These are phyloP conservation scores for Hsuehochloa calcarea DNA, from an alignment of 176 grass and related monocot genomes.

Conservation along the genomic window DNA sequence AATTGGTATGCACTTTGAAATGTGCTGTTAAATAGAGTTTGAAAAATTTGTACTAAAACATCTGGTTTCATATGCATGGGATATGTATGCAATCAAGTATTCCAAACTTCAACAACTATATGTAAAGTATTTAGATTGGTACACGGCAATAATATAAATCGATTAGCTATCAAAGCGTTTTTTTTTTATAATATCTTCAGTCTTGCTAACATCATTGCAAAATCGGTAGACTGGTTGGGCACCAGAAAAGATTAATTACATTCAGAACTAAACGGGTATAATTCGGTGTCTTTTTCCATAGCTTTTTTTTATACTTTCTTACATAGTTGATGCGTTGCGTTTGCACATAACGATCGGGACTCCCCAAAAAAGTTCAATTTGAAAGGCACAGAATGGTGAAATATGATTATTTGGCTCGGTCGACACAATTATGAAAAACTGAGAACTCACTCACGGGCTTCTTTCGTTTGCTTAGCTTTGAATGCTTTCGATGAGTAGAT, in stretches of 20 bases:
- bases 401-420: conserved; percentile 14
- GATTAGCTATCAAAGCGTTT: background rate
- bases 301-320: background rate
- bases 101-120: background rate
- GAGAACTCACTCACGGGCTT: background rate
- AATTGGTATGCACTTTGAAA: too few relatives aligned
- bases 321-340: background rate
- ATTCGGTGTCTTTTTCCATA: background rate
- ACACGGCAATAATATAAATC: background rate
- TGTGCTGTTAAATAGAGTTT: too few relatives aligned
- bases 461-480: conserved; percentile 55
- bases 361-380: background rate
- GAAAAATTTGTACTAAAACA: background rate
- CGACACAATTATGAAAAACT: conserved; percentile 37
- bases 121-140: background rate
- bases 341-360: background rate
- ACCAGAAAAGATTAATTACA: background rate
- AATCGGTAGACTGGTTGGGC: background rate
- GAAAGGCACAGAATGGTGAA: background rate
- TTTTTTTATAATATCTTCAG: background rate
- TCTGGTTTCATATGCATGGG: background rate
- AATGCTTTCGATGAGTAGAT: conserved; percentile 40
- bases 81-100: background rate
- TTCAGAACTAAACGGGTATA: background rate
- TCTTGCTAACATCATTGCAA: background rate